phyloP scores from a whole-genome alignment of 139 green algal species.

The Volvox reticuliferus region DNA sequence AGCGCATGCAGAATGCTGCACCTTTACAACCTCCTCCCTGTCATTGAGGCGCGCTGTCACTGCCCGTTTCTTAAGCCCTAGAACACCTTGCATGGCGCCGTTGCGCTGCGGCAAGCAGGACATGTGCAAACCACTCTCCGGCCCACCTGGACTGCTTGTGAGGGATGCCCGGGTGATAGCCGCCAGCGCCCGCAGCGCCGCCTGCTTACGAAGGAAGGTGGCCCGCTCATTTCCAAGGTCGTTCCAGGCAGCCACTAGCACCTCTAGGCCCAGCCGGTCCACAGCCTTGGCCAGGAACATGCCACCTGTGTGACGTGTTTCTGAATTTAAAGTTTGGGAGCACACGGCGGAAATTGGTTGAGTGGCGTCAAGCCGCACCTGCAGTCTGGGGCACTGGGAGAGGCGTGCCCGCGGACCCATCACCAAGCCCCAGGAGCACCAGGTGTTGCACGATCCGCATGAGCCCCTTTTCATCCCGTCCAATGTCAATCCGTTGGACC shows the following conservation, averaged over 20 bases:
- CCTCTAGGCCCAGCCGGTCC: slow-evolving; percentile 53
- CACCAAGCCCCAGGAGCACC: slow-evolving; percentile 71
- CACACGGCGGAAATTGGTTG: background rate
- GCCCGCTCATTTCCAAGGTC: slow-evolving; percentile 51
- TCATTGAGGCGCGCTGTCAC: no score
- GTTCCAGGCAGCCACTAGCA: slow-evolving; percentile 51
- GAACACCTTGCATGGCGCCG: no score
- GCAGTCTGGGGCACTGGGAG: slow-evolving; percentile 49
- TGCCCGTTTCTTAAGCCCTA: no score
- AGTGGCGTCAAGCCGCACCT: background rate
- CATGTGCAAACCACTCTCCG: background rate
- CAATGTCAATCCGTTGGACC: background rate
- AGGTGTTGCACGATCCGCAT: slow-evolving; percentile 71
- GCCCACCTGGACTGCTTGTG: slow-evolving; percentile 57
- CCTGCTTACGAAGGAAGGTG: slow-evolving; percentile 57
- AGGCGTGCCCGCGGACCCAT: slow-evolving; percentile 73
- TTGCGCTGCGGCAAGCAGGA: no score
- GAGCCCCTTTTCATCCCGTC: background rate
- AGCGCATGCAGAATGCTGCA: no score
- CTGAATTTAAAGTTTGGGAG: no score
- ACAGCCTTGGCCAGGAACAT: slow-evolving; percentile 58
- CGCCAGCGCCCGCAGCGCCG: slow-evolving; percentile 56
- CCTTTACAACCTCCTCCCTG: no score
- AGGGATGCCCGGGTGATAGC: slow-evolving; percentile 52
- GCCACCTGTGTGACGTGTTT: background rate